Base-by-base conservation (phyloP, 129 eudicot species). In the Ambrosia artemisiifolia region DNA sequence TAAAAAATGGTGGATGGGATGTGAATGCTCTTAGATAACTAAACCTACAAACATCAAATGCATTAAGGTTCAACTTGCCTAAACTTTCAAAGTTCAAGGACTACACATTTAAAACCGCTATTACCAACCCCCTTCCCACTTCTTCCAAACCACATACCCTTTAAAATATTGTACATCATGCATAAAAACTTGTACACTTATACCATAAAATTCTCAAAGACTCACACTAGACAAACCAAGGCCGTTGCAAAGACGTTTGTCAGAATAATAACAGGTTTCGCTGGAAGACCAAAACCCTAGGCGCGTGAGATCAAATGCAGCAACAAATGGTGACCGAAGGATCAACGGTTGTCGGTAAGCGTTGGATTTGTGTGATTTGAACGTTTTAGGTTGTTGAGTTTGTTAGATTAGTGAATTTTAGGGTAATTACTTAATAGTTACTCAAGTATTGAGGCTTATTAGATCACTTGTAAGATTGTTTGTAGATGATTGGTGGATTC, bases 321-420 rank as follows among this genome's bases (percentile, higher is more conserved):
- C 78, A 63, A 78, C 72, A 79, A 61, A 88, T 85, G 91, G 87
- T 74, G 19, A 73, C 85, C 11, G 95, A 88, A 47, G 88, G 75
- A 78, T 83, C 95, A 35, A 34, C 71, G 33, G 95, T 87, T 63
- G 82, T 87, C 67, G 87, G 94, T 87, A 67, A 74, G 82, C 72
- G 32, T 35, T 67, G 32, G 66, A 10, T 36, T 8, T 38, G 35
- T 38, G 14, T 71, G 13, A 30, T 50, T 63, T 59, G 18, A 47
- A 68, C 11, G 57, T 55, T 64, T 55, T 75, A 67, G 46, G 70
- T 11, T 65, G 56, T 75, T 12, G 24, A 38, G 59, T 49, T 63
- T 12, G 63, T 63, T 44, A 5, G 57, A 38, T 51, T 65, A 14
- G 40, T 14, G 72, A 40, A 32, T 24, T 33, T 4, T 55, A 53